phyloP scores from a whole-genome alignment of 148 eudicot species.

The Rheum nobile region DNA sequence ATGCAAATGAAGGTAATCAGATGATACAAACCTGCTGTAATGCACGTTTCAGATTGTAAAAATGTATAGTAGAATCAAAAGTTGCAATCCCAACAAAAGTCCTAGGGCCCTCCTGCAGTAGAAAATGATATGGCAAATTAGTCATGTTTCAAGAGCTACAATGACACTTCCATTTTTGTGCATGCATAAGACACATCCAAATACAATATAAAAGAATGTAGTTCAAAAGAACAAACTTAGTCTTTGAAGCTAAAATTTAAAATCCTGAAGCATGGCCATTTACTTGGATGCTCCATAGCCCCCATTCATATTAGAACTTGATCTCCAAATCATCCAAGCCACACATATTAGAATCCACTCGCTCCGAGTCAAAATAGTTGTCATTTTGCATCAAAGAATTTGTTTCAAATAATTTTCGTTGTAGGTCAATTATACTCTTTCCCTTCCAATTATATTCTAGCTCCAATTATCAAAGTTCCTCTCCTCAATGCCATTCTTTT shows the following conservation, averaged over 20 bases:
- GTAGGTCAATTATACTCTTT: too few species aligned
- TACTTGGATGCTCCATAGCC: background rate
- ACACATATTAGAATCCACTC: background rate
- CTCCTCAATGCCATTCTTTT: background rate
- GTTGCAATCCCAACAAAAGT: constrained; percentile 97
- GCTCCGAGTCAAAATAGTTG: background rate
- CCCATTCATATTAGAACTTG: background rate
- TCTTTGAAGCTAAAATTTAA: background rate
- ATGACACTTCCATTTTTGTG: background rate
- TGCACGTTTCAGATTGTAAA: constrained; percentile 91
- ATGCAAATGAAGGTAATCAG: background rate
- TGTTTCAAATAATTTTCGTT: background rate
- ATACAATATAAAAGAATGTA: background rate
- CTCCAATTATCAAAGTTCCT: background rate
- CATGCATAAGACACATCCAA: background rate
- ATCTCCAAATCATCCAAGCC: background rate
- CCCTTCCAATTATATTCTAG: too few species aligned
- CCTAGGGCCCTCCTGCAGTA: constrained; percentile 80
- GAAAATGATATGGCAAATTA: background rate
- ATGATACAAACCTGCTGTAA: constrained; percentile 64
- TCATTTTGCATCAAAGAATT: background rate
- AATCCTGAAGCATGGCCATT: background rate
- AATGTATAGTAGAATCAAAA: constrained; percentile 91
- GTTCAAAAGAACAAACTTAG: background rate
- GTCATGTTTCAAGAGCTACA: background rate